Evolutionary conservation across 352 stramenopile species (phyloP).

Genomic region (Phytophthora melonis): DNA sequence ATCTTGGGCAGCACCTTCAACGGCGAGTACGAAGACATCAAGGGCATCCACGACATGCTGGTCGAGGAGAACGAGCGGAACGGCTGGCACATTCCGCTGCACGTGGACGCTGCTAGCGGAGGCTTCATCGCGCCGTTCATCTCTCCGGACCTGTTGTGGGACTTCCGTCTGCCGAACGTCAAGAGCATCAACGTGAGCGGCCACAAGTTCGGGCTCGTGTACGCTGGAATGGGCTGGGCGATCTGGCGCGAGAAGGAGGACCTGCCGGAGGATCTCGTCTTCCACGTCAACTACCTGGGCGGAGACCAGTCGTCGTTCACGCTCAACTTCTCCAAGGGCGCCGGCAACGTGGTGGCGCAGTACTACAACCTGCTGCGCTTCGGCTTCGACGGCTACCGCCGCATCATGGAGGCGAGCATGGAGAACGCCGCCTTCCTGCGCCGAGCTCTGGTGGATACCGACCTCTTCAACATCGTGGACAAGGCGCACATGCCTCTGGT

Average conservation of each 20-base stretch:
- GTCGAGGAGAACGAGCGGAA: constrained; percentile 76
- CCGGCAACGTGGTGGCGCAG: constrained; percentile 49
- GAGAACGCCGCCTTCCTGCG: constrained; percentile 81
- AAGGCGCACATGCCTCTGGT: constrained; percentile 90
- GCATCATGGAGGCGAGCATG: constrained; percentile 90
- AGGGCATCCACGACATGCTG: constrained; percentile 88
- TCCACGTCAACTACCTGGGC: constrained; percentile 50
- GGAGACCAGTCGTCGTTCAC: constrained; percentile 91
- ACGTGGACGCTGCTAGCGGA: constrained; percentile 57
- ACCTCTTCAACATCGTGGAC: constrained; percentile 85
- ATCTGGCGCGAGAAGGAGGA: constrained; percentile 80
- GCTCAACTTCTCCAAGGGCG: constrained; percentile 92
- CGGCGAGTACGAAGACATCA: constrained; percentile 91
- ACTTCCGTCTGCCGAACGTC: constrained; percentile 88
- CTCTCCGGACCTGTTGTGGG: constrained; percentile 84
- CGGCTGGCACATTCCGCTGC: constrained; percentile 79
- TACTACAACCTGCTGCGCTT: constrained; percentile 36
- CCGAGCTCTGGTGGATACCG: constrained; percentile 64
- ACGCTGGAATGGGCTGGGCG: constrained; percentile 91
- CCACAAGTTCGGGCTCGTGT: constrained; percentile 93
- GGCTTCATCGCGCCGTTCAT: constrained; percentile 92
- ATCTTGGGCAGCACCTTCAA: constrained; percentile 93
- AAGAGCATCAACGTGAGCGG: constrained; percentile 93
- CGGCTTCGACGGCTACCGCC: constrained; percentile 55
- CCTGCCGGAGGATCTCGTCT: constrained; percentile 85